These are phyloP conservation scores for Saururus chinensis DNA, from an alignment of 164 flowering plant species.

Conservation along the genomic window DNA sequence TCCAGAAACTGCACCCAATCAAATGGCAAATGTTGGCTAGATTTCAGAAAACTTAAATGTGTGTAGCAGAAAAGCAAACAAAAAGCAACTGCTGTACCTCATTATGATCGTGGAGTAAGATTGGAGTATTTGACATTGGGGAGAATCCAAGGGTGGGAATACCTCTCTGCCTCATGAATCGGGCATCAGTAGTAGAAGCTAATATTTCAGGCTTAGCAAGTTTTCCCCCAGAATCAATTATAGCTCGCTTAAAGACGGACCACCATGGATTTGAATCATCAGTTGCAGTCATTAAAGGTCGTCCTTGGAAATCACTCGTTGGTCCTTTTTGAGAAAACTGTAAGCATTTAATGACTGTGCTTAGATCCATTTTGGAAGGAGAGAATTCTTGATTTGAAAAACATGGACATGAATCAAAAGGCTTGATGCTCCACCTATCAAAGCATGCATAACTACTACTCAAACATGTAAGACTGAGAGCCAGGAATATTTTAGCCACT, in stretches of 20 bases:
- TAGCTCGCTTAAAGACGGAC: constrained; percentile 64
- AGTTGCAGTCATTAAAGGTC: constrained; percentile 64
- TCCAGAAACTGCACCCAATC: constrained; percentile 47
- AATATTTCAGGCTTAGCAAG: constrained; percentile 88
- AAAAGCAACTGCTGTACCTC: constrained; percentile 36
- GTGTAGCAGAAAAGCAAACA: neutral
- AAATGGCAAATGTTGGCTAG: neutral
- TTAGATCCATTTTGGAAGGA: too few species aligned
- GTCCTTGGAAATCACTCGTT: constrained; percentile 50
- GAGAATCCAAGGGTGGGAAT: constrained; percentile 92
- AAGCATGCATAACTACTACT: too few species aligned
- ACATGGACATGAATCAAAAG: too few species aligned
- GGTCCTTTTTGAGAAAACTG: constrained; percentile 70
- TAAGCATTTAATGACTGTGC: constrained; percentile 4
- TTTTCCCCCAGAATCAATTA: constrained; percentile 63
- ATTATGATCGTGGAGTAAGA: constrained; percentile 88
- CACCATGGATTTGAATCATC: constrained; percentile 91
- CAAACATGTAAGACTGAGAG: too few species aligned
- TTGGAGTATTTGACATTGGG: constrained; percentile 84
- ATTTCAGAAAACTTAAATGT: neutral
- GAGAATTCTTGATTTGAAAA: too few species aligned
- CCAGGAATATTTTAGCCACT: too few species aligned
- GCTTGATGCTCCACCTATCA: too few species aligned
- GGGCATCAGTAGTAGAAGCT: constrained; percentile 89
- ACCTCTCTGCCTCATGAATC: constrained; percentile 62